Conservation (phyloP, 108 stramenopile species). For the Cylindrotheca fusiformis region DNA sequence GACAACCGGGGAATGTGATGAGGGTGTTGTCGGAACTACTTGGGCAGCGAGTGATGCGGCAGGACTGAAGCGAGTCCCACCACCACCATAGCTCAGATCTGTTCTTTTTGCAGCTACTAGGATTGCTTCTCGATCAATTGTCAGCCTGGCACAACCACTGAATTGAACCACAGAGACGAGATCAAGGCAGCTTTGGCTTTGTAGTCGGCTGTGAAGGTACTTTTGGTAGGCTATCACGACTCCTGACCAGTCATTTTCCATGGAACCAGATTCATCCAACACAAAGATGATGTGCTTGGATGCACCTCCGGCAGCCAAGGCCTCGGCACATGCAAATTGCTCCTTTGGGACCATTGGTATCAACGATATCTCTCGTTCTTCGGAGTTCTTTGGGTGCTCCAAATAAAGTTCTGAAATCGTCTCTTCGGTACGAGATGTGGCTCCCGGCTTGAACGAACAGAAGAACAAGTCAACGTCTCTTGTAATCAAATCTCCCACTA, state of each 20-base stretch:
- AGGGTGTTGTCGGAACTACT: constrained; percentile 32
- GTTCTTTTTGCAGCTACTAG: constrained; percentile 22
- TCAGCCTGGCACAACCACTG: constrained; percentile 18
- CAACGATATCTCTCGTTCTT: constrained; percentile 21
- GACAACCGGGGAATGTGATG: constrained; percentile 36
- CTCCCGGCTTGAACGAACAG: constrained; percentile 56
- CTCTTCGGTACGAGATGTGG: constrained; percentile 43
- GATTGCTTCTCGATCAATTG: constrained; percentile 23
- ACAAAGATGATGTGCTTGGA: constrained; percentile 54
- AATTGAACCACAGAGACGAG: constrained; percentile 63
- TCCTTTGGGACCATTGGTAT: constrained; percentile 47
- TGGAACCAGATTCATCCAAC: constrained; percentile 57
- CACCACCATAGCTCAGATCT: constrained; percentile 27
- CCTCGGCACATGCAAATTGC: too few relatives aligned
- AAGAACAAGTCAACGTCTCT: constrained; percentile 54
- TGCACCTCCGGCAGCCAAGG: not conserved
- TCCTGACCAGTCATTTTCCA: constrained; percentile 41
- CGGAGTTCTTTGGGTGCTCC: constrained; percentile 40
- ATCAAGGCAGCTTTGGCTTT: constrained; percentile 47
- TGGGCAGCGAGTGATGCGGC: constrained; percentile 34
- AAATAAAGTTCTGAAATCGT: constrained; percentile 25
- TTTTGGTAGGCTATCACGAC: constrained; percentile 50
- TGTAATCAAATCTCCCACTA: constrained; percentile 28
- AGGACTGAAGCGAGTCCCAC: constrained; percentile 45
- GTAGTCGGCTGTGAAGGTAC: constrained; percentile 33